Evolutionary conservation across 2,329 filamentous ascomycete genomes (phyloP).

Genomic region (Zasmidium cellare): DNA sequence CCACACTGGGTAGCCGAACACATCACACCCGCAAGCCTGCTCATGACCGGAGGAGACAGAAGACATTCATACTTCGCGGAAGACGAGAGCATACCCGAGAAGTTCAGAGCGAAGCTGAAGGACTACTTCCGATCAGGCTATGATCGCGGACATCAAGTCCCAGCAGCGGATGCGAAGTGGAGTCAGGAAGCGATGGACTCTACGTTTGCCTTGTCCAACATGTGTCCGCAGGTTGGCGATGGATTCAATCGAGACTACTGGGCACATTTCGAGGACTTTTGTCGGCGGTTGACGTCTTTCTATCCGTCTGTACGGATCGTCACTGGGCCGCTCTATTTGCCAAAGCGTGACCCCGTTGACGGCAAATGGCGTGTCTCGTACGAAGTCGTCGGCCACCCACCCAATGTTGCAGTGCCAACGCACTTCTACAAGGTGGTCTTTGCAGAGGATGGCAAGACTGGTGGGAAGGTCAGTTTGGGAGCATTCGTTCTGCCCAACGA

Average conservation of each 20-base stretch:
- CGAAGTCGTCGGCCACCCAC: conserved; percentile 91
- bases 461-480: conserved; percentile 79
- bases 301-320: conserved; percentile 91
- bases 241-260: conserved; percentile 99
- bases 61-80: conserved; percentile 82
- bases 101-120: conserved; percentile 85
- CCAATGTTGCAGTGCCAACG: conserved; percentile 92
- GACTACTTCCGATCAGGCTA: conserved; percentile 96
- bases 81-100: conserved; percentile 74
- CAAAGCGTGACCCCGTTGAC: conserved; percentile 75
- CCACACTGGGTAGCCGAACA: conserved; percentile 92
- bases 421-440: conserved; percentile 99
- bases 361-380: conserved; percentile 95
- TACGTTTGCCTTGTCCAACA: conserved; percentile 90
- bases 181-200: conserved; percentile 91
- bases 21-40: conserved; percentile 85
- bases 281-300: conserved; percentile 72
- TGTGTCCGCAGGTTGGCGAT: conserved; percentile 97
- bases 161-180: conserved; percentile 95
- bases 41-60: conserved; percentile 73
- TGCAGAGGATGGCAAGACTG: conserved; percentile 72
- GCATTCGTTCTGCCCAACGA: conserved; percentile 96
- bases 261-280: conserved; percentile 98
- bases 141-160: conserved; percentile 94
- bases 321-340: conserved; percentile 91